Evolutionary conservation across 805 yeast genomes (phyloP), one percentile per base, ranked within the genome.

Genomic region (Jamesozyma rosinii): DNA sequence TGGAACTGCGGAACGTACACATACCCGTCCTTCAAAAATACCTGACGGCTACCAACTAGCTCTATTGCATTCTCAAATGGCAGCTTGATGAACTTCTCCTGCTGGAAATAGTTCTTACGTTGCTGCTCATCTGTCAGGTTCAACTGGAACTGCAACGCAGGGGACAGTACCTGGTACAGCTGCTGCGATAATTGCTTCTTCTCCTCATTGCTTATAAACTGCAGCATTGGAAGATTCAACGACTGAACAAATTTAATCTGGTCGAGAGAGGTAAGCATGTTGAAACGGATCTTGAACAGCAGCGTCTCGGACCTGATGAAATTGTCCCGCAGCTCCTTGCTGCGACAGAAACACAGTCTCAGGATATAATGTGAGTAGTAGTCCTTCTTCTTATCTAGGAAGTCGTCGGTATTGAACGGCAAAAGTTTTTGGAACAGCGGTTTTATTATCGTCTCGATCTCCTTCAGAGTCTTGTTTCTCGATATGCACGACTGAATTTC

Each of bases 281-380:
- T 72, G 59, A 75, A 90, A 49, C 98, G 71, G 38, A 88, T 66
- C 55, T 75, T 78, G 65, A 92, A 88, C 34, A 92, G 67, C 13
- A 72, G 65, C 0, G 83, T 69, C 59, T 92, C 99, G 27, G 88
- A 78, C 51, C 77, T 75, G 27, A 85, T 69, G 54, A 92, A 90
- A 57, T 90, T 77, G 30, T 72, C 76, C 48, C 97, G 74, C 40
- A 89, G 71, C 46, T 90, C 97, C 40, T 84, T 85, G 3, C 79
- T 76, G 49, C 95, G 78, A 58, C 97, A 85, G 59, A 92, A 92
- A 37, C 95, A 95, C 33, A 92, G 70, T 43, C 97, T 71, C 49
- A 92, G 66, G 30, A 90, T 89, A 59, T 69, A 92, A 65, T 92
- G 99, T 5, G 95, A 83, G 60, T 85, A 87, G 56, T 87, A 90